Percentiles rank a stretch among this genome's conserved stretches.
Evolutionary conservation across 2,329 filamentous ascomycete genomes (phyloP).

Genomic region (Diaporthe longicolla): DNA sequence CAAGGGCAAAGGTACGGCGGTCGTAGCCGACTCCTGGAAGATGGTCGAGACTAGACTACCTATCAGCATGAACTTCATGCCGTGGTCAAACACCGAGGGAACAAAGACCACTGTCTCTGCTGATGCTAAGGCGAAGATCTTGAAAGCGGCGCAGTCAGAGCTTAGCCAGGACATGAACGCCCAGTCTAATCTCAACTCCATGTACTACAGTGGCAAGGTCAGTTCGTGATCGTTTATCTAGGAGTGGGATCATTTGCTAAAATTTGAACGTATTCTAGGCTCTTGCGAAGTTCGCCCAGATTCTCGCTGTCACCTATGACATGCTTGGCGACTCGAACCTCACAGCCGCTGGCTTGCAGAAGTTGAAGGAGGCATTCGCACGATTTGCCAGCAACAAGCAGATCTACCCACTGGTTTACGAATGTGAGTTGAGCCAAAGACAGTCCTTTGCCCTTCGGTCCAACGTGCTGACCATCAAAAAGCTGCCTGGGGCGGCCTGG

Average conservation of each 20-base stretch:
- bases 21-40: conserved; percentile 81
- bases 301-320: conserved; percentile 76
- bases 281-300: conserved; percentile 80
- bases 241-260: background rate
- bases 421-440: conserved; percentile 60
- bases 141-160: conserved; percentile 77
- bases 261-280: conserved; percentile 58
- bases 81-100: conserved; percentile 75
- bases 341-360: conserved; percentile 69
- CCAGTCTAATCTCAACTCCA: conserved; percentile 83
- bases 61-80: conserved; percentile 80
- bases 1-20: conserved; percentile 83
- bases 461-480: conserved; percentile 49
- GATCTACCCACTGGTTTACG: conserved; percentile 75
- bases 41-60: conserved; percentile 84
- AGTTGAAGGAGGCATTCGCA: conserved; percentile 76
- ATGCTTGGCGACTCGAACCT: conserved; percentile 71
- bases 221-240: conserved; percentile 34
- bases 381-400: conserved; percentile 78
- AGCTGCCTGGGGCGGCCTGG: conserved; percentile 81
- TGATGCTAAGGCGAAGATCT: conserved; percentile 71
- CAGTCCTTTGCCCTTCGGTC: background rate
- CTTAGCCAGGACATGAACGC: conserved; percentile 80
- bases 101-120: conserved; percentile 62
- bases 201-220: conserved; percentile 94